phyloP scores from a whole-genome alignment of 73 alveolate species.

The Tetrahymena malaccensis region DNA sequence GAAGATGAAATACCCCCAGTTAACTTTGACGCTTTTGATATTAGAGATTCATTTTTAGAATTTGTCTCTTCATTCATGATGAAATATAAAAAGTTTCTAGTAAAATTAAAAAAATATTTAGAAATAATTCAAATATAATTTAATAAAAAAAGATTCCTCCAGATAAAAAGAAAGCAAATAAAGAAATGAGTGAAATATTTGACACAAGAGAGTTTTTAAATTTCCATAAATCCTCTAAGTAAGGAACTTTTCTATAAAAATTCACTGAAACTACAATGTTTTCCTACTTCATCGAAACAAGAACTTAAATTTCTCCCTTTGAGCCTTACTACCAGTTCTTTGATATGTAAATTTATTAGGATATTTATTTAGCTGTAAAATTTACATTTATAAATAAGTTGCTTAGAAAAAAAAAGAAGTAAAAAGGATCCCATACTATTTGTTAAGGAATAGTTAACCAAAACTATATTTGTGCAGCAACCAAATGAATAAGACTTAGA shows the following conservation, averaged over 20 bases:
- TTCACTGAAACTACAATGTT: slow-evolving; percentile 36
- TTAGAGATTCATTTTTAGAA: slow-evolving; percentile 36
- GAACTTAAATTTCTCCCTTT: neutral
- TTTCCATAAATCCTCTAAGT: slow-evolving; percentile 9
- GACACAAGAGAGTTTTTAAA: neutral
- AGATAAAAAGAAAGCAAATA: neutral
- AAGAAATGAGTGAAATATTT: slow-evolving; percentile 16
- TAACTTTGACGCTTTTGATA: slow-evolving; percentile 1
- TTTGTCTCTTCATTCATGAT: slow-evolving; percentile 10
- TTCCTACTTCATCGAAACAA: slow-evolving; percentile 11
- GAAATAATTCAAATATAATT: neutral
- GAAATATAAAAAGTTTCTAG: slow-evolving; percentile 16
- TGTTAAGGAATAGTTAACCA: neutral
- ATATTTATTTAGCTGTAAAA: neutral
- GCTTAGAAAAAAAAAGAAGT: slow-evolving; percentile 13
- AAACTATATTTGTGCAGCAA: neutral
- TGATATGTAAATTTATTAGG: neutral
- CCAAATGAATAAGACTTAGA: slow-evolving; percentile 5
- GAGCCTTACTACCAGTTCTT: slow-evolving; percentile 17
- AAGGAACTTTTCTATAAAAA: slow-evolving; percentile 16
- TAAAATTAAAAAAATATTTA: neutral
- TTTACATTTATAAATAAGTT: neutral
- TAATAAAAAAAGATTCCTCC: neutral
- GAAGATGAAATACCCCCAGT: neutral
- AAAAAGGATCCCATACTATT: slow-evolving; percentile 11